Percentiles rank a stretch among this genome's conserved stretches.
Evolutionary conservation across 306 rosid species (phyloP).

Genomic region (Potentilla sterilis): DNA sequence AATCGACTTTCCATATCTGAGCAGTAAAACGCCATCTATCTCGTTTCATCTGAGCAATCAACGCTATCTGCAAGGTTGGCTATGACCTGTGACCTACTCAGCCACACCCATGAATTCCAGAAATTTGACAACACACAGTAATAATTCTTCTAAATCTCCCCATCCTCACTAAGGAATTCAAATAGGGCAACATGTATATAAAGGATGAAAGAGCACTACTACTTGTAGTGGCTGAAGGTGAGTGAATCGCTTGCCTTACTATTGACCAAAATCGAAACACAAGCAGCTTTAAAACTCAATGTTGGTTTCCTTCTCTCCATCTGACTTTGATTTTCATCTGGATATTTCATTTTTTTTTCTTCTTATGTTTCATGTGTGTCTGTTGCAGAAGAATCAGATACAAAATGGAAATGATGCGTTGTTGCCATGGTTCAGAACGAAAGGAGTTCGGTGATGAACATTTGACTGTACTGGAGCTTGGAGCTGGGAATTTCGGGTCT

Average conservation of each 20-base stretch:
- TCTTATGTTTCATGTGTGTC: not conserved
- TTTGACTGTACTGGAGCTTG: constrained; percentile 23
- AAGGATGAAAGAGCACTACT: not conserved
- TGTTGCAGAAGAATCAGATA: not conserved
- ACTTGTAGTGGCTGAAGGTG: not conserved
- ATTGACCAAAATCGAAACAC: not conserved
- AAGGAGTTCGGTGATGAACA: constrained; percentile 16
- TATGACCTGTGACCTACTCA: not conserved
- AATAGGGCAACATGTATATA: not conserved
- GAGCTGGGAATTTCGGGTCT: constrained; percentile 48
- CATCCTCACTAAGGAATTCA: not conserved
- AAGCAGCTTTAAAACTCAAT: not conserved
- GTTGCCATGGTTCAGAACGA: constrained; percentile 5
- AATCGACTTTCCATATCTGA: not conserved
- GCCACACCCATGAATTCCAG: not conserved
- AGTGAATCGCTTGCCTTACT: not conserved
- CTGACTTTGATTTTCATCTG: not conserved
- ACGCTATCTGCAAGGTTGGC: not conserved
- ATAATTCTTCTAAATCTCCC: not conserved
- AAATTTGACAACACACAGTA: not conserved
- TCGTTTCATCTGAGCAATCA: not conserved
- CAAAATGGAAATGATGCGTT: constrained; percentile 9
- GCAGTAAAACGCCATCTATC: not conserved
- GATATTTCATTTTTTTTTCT: not conserved
- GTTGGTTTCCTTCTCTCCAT: not conserved